Conservation (phyloP, 352 stramenopile genomes). For the Peronospora farinosa region DNA sequence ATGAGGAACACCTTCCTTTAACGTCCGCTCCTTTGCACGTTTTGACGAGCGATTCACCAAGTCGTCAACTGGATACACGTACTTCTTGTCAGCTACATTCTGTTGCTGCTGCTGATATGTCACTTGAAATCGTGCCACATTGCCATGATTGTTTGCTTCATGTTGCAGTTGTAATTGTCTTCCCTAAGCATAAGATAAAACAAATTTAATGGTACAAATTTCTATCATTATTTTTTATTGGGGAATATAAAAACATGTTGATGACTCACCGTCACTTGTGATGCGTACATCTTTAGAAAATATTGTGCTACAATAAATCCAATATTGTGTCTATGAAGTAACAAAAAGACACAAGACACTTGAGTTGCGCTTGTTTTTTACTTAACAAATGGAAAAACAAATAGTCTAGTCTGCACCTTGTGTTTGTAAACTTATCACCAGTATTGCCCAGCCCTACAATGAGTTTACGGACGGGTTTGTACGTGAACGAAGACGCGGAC, state of each 20-base stretch:
- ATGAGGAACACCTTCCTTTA: slow-evolving; percentile 68
- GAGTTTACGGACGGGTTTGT: slow-evolving; percentile 71
- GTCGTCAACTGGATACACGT: slow-evolving; percentile 50
- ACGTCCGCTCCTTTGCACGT: slow-evolving; percentile 66
- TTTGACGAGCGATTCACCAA: slow-evolving; percentile 72
- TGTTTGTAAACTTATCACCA: slow-evolving; percentile 74
- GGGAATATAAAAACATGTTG: neutral
- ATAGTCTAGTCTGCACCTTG: slow-evolving; percentile 33
- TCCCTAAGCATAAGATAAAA: slow-evolving; percentile 24
- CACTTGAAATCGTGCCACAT: slow-evolving; percentile 52
- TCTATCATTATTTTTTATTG: neutral
- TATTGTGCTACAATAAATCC: slow-evolving; percentile 55
- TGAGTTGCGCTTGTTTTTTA: too few relatives aligned
- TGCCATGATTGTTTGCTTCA: slow-evolving; percentile 56
- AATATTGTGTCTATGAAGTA: slow-evolving; percentile 68
- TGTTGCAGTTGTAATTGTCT: slow-evolving; percentile 46
- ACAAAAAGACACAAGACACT: neutral
- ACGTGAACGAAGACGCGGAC: slow-evolving; percentile 27
- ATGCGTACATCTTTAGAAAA: slow-evolving; percentile 62
- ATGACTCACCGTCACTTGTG: slow-evolving; percentile 48
- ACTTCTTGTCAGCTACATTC: slow-evolving; percentile 31
- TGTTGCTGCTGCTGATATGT: slow-evolving; percentile 70
- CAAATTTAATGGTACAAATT: neutral
- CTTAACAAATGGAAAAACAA: neutral
- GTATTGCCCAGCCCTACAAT: slow-evolving; percentile 83